phyloP scores from a whole-genome alignment of 225 moss, liverwort and hornwort species.

The Polytrichum formosum region DNA sequence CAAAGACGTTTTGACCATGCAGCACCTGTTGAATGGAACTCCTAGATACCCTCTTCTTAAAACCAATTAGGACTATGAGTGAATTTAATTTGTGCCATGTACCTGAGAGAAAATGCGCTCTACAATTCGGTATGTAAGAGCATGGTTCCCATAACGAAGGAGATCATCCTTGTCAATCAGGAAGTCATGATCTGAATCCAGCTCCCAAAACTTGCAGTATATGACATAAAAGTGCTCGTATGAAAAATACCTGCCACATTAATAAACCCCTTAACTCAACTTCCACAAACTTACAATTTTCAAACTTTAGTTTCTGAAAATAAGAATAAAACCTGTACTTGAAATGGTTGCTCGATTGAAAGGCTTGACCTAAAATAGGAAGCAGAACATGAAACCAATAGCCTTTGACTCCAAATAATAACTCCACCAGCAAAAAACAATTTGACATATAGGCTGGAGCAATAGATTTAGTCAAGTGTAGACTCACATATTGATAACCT shows the following conservation, averaged over 20 bases:
- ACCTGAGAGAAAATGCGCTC: constrained; percentile 99
- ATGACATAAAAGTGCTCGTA: constrained; percentile 99
- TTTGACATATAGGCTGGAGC: not conserved
- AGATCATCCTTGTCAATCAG: constrained; percentile 95
- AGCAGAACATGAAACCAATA: not conserved
- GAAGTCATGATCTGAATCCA: constrained; percentile 99
- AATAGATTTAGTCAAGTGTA: not conserved
- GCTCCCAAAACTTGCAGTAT: constrained; percentile 99
- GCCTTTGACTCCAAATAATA: not conserved
- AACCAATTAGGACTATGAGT: not conserved
- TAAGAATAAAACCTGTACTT: not conserved
- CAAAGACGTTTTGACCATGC: not conserved
- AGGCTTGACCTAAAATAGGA: not conserved
- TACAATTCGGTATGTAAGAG: constrained; percentile 94
- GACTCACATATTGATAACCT: not conserved
- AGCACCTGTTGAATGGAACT: not conserved
- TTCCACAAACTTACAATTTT: not conserved
- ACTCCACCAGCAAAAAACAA: not conserved
- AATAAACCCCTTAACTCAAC: not conserved
- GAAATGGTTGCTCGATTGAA: too few species aligned
- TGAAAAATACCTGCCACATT: constrained; percentile 82
- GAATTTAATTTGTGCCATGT: constrained; percentile 1
- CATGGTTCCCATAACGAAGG: constrained; percentile 98
- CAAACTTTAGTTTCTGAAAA: not conserved
- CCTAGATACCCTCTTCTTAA: too few species aligned